phyloP scores from a whole-genome alignment of 306 rosid species.

The Rubus parviflorus region DNA sequence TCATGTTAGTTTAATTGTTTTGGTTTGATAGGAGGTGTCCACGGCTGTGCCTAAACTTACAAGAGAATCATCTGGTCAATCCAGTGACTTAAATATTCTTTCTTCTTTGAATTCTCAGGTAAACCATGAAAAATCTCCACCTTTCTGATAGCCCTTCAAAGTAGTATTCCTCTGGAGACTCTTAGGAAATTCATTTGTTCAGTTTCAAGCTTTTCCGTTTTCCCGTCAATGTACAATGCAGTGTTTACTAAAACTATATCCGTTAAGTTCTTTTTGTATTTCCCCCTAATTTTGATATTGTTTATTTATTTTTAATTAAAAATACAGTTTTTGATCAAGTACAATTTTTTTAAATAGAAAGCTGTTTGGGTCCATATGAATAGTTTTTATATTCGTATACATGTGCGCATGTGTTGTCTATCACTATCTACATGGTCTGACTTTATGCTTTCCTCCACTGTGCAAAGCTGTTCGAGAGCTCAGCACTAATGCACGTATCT shows the following conservation, averaged over 20 bases:
- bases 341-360: not conserved
- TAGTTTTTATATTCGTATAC: not conserved
- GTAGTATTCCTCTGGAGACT: conserved; percentile 22
- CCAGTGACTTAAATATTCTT: conserved; percentile 90
- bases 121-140: conserved; percentile 25
- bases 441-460: conserved; percentile 33
- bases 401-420: not conserved
- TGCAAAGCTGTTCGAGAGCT: conserved; percentile 90
- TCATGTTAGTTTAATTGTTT: conserved; percentile 4
- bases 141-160: conserved; percentile 15
- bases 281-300: not conserved
- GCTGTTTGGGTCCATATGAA: not conserved
- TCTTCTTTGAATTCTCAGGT: conserved; percentile 98
- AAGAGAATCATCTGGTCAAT: conserved; percentile 80
- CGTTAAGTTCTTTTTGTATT: not conserved
- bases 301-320: not conserved
- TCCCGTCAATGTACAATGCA: not conserved
- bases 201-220: not conserved
- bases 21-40: conserved; percentile 77
- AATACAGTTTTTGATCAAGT: not conserved
- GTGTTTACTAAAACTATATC: not conserved
- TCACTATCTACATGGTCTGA: conserved; percentile 32
- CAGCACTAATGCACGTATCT: conserved; percentile 85
- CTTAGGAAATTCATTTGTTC: conserved; percentile 8
- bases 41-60: conserved; percentile 74